phyloP scores from a whole-genome alignment of 2,329 filamentous ascomycete species.

The Aspergillus udagawae region DNA sequence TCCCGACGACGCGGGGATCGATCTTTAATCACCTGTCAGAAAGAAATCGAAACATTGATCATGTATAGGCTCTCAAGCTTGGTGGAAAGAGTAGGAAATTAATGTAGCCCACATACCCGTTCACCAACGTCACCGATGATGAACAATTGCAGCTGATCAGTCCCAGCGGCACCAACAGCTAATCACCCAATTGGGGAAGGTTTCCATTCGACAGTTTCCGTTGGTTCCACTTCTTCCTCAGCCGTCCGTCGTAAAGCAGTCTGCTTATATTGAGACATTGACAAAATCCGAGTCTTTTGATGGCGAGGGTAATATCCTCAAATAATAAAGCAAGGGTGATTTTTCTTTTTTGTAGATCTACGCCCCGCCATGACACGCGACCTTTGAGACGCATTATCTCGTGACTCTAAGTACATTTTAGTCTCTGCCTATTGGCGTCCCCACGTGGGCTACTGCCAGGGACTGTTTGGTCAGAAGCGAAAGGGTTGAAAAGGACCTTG shows the following conservation, averaged over 20 bases:
- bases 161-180: neutral
- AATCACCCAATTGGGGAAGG: neutral
- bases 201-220: neutral
- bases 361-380: neutral
- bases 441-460: neutral
- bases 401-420: neutral
- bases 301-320: neutral
- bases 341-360: neutral
- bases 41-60: neutral
- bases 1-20: constrained; percentile 4
- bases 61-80: neutral
- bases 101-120: neutral
- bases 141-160: neutral
- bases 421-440: too few relatives aligned
- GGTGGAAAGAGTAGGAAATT: neutral
- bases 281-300: neutral
- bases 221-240: neutral
- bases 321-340: neutral
- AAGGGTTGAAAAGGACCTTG: neutral
- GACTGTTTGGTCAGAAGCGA: neutral
- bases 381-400: neutral
- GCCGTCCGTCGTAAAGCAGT: neutral
- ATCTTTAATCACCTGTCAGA: neutral
- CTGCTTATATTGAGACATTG: neutral
- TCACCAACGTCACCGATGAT: neutral